Conservation (phyloP, 768 basidiomycete genomes). For the Pulveroboletus frians region DNA sequence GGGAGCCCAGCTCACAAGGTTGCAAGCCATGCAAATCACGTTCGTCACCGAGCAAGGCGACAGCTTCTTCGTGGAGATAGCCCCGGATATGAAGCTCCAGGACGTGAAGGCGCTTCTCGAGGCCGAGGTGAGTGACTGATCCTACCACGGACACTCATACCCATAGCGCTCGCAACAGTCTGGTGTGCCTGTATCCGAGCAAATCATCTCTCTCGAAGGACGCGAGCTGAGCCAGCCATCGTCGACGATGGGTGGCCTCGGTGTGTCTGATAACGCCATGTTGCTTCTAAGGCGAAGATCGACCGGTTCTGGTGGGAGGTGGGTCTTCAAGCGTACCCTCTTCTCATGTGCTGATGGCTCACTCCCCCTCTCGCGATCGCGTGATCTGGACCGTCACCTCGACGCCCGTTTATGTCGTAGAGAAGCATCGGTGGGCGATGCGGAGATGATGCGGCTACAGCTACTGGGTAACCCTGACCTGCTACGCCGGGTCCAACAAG, state of each 20-base stretch:
- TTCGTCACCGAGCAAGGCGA: slow-evolving; percentile 67
- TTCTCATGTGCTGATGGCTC: neutral
- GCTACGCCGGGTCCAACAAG: slow-evolving; percentile 68
- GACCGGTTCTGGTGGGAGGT: slow-evolving; percentile 40
- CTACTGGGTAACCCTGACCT: slow-evolving; percentile 78
- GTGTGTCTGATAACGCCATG: slow-evolving; percentile 58
- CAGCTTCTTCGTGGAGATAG: slow-evolving; percentile 72
- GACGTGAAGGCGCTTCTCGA: slow-evolving; percentile 92
- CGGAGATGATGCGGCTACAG: slow-evolving; percentile 89
- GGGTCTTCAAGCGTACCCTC: neutral
- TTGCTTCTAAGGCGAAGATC: slow-evolving; percentile 64
- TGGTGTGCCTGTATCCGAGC: slow-evolving; percentile 64
- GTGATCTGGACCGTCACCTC: neutral
- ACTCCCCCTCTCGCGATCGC: neutral
- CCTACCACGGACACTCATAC: neutral
- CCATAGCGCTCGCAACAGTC: slow-evolving; percentile 43
- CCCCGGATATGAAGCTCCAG: slow-evolving; percentile 85
- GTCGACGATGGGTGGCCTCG: slow-evolving; percentile 62
- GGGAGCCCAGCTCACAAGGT: neutral
- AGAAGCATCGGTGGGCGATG: slow-evolving; percentile 60
- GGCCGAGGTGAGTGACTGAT: slow-evolving; percentile 68
- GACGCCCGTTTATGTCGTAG: slow-evolving; percentile 31
- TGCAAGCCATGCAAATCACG: slow-evolving; percentile 57
- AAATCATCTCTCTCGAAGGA: slow-evolving; percentile 64
- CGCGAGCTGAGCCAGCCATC: slow-evolving; percentile 62